Evolutionary conservation across 1,284 basidiomycete genomes (phyloP), one percentile per base, ranked within the genome.

Genomic region (Naganishia cerealis): DNA sequence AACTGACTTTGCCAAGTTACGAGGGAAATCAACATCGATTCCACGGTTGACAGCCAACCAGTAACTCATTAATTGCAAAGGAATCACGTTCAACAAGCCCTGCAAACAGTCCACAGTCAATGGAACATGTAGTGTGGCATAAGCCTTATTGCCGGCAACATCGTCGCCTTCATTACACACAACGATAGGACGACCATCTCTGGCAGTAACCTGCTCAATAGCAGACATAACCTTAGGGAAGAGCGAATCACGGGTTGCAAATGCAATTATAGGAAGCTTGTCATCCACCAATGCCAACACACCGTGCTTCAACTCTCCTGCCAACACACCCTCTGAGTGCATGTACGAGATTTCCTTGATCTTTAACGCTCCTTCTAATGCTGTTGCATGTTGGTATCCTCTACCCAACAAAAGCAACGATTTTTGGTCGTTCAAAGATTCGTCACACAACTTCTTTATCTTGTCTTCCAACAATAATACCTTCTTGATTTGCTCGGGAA

Each of bases 211-310:
- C 83, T 99, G 95, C 65, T 92, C 84, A 74, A 96, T 90, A 38
- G 96, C 96, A n/a, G 89, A 91, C 79, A 96, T 92, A 62, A 97
- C 94, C 85, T 99, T 99, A 77, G 95, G 93, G 83, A 97, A 99
- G 57, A 98, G 85, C 67, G 93, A 95, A 83, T 99, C 96, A 76
- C 92, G 90, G 55, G 96, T 99, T 21, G 18, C 3, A 21, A 29
- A 36, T n/a, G 9, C 13, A 6, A 77, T 80, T 69, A 61, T 80
- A 78, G 92, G 94, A 88, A 96, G 94, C 83, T 94, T 93, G 84
- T 98, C 95, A 81, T 99, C 95, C 78, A 99, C 90, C 72, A 99
- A 84, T 65, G 96, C 95, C 66, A 99, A 87, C 65, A 96, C 96
- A 62, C 96, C 96, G 81, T 99, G 96, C 85, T 99, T 99, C 74